Percentiles rank a stretch among this genome's conserved stretches.
phyloP scores from a whole-genome alignment of 495 filamentous ascomycete genomes.

The Platismatia glauca region DNA sequence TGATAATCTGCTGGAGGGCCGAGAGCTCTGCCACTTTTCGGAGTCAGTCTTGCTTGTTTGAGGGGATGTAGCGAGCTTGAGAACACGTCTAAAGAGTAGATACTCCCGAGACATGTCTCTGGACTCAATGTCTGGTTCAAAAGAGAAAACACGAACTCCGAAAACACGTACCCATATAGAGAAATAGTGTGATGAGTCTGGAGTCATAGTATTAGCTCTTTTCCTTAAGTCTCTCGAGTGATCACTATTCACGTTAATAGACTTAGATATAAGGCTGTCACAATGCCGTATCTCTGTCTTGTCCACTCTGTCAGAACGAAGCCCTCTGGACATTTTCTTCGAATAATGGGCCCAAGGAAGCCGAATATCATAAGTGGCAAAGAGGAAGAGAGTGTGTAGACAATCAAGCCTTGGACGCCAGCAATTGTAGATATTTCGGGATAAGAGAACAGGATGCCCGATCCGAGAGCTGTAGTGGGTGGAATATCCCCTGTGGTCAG shows the following conservation, averaged over 20 bases:
- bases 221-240: background rate
- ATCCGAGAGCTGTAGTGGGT: conserved; percentile 55
- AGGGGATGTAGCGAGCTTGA: too few relatives aligned
- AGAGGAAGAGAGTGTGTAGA: conserved; percentile 60
- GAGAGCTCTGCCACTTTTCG: conserved; percentile 50
- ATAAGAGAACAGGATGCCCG: conserved; percentile 68
- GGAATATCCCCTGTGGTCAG: conserved; percentile 28
- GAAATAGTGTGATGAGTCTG: conserved; percentile 60
- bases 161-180: conserved; percentile 52
- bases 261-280: conserved; percentile 58
- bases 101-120: too few relatives aligned
- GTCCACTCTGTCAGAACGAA: conserved; percentile 68
- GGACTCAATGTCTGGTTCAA: too few relatives aligned
- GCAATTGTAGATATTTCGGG: conserved; percentile 71
- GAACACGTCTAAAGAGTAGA: too few relatives aligned
- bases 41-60: too few relatives aligned
- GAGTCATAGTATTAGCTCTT: background rate
- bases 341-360: conserved; percentile 59
- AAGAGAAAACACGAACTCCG: too few relatives aligned
- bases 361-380: conserved; percentile 62
- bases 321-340: conserved; percentile 63
- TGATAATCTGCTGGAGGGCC: conserved; percentile 63
- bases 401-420: conserved; percentile 62
- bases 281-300: conserved; percentile 56
- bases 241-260: conserved; percentile 46